Evolutionary conservation across 2,329 filamentous ascomycete genomes (phyloP).

Genomic region (Sarocladium strictum): DNA sequence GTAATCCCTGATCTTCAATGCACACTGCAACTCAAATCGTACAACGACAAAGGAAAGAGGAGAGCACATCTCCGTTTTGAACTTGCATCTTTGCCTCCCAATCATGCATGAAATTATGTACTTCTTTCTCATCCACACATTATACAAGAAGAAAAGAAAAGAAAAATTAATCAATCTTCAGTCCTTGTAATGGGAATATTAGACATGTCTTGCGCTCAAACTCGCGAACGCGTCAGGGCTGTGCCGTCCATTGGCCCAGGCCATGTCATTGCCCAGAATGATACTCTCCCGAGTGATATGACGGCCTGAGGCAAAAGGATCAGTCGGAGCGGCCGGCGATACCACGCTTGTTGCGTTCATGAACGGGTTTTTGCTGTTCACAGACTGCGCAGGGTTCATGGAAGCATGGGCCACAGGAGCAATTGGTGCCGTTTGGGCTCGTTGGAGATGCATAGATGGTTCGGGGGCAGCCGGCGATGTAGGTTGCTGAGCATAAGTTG

Average conservation of each 20-base stretch:
- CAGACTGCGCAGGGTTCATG: conserved; percentile 25
- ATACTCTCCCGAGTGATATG: conserved; percentile 63
- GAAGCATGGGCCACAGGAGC: conserved; percentile 16
- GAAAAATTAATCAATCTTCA: conserved; percentile 3
- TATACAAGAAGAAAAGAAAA: conserved; percentile 4
- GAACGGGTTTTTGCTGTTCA: conserved; percentile 57
- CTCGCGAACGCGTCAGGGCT: conserved; percentile 77
- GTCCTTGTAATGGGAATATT: conserved; percentile 15
- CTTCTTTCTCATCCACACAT: conserved; percentile 1
- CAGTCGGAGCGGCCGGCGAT: conserved; percentile 23
- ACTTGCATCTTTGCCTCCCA: background rate
- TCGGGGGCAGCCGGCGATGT: background rate
- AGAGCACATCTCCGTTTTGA: background rate
- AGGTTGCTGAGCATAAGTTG: background rate
- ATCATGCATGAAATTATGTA: conserved; percentile 3
- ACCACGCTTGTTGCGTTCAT: conserved; percentile 24
- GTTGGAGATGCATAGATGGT: conserved; percentile 12
- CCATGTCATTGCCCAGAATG: conserved; percentile 56
- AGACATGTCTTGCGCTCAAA: conserved; percentile 56
- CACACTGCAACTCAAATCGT: background rate
- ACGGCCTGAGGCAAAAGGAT: conserved; percentile 32
- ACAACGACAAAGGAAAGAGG: background rate
- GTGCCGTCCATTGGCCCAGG: conserved; percentile 64
- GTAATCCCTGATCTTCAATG: background rate
- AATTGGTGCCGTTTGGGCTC: conserved; percentile 20